phyloP scores from a whole-genome alignment of 257 asterid genomes.

The Solanum virginianum region DNA sequence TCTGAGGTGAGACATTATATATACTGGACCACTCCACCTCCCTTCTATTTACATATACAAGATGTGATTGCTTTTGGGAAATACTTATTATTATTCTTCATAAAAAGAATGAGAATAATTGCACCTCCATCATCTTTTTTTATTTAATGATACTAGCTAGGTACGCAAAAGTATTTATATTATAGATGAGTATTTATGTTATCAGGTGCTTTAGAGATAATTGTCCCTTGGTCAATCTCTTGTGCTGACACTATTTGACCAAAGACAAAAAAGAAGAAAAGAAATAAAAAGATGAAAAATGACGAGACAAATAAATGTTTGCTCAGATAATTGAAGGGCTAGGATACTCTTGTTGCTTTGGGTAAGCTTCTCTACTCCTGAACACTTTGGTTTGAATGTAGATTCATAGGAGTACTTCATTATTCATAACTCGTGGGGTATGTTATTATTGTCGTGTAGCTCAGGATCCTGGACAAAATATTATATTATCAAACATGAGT shows the following conservation, averaged over 20 bases:
- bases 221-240: conserved; percentile 16
- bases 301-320: background rate
- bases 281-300: background rate
- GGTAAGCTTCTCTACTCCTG: background rate
- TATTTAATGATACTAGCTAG: background rate
- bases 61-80: background rate
- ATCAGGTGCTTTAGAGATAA: too few species aligned
- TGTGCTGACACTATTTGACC: conserved; percentile 19
- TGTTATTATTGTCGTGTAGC: too few species aligned
- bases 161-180: background rate
- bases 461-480: too few species aligned
- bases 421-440: too few species aligned
- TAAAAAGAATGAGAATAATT: background rate
- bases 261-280: background rate
- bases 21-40: background rate
- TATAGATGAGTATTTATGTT: background rate
- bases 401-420: too few species aligned
- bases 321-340: background rate
- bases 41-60: background rate
- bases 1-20: background rate
- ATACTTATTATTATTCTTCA: background rate
- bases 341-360: too few species aligned
- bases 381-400: background rate
- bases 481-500: too few species aligned
- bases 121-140: background rate